Evolutionary conservation across 306 rosid species (phyloP).

Genomic region (Abrus precatorius): DNA sequence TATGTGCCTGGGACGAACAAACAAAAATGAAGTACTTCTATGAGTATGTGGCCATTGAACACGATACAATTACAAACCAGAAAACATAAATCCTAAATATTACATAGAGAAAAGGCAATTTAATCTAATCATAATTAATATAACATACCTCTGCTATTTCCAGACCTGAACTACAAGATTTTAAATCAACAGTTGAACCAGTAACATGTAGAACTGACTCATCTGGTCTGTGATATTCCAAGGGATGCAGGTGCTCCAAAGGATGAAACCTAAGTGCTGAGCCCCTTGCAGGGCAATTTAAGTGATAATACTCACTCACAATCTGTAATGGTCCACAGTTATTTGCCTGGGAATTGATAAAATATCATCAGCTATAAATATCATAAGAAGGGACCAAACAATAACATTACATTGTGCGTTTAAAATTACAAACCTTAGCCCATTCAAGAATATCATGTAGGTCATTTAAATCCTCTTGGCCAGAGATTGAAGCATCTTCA

Average conservation of each 20-base stretch:
- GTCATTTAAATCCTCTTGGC: constrained; percentile 91
- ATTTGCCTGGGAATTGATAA: constrained; percentile 71
- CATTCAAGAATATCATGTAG: constrained; percentile 89
- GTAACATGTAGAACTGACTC: constrained; percentile 66
- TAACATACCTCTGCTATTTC: constrained; percentile 83
- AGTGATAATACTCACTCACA: constrained; percentile 80
- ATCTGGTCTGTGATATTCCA: constrained; percentile 65
- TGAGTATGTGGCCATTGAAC: constrained; percentile 13
- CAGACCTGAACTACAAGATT: constrained; percentile 73
- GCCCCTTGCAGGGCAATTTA: constrained; percentile 80
- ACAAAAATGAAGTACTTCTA: constrained; percentile 41
- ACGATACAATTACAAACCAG: constrained; percentile 15
- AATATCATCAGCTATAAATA: constrained; percentile 30
- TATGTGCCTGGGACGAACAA: constrained; percentile 76
- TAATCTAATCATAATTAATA: constrained; percentile 26
- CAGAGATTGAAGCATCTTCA: constrained; percentile 93
- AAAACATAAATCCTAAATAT: constrained; percentile 39
- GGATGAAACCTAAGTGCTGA: constrained; percentile 83
- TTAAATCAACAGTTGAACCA: constrained; percentile 83
- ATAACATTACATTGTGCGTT: constrained; percentile 23
- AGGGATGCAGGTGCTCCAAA: constrained; percentile 61
- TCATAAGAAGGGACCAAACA: constrained; percentile 36
- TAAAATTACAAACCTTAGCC: constrained; percentile 81
- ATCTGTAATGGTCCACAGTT: constrained; percentile 87
- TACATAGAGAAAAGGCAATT: constrained; percentile 32